phyloP scores from a whole-genome alignment of 768 basidiomycete species.

The Crassisporium funariophilum region DNA sequence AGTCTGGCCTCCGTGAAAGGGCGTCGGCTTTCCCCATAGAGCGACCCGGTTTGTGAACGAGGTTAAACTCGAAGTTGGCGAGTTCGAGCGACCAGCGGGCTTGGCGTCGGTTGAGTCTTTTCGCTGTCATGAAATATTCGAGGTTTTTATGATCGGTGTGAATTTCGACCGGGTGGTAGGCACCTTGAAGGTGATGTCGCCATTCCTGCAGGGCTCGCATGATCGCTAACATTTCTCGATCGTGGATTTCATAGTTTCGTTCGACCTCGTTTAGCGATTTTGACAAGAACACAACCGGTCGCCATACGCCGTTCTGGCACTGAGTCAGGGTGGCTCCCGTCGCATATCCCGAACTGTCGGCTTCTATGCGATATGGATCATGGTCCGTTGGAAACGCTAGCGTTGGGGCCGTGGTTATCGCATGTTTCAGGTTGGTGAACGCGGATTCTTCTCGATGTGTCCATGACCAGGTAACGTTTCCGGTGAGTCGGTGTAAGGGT shows the following conservation, averaged over 20 bases:
- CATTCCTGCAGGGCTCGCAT: conserved; percentile 32
- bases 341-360: conserved; percentile 42
- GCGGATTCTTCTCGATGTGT: conserved; percentile 9
- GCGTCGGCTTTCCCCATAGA: conserved; percentile 25
- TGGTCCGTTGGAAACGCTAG: conserved; percentile 6
- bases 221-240: conserved; percentile 52
- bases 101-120: conserved; percentile 43
- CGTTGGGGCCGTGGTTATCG: conserved; percentile 24
- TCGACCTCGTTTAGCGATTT: conserved; percentile 32
- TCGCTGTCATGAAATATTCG: conserved; percentile 40
- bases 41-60: conserved; percentile 32
- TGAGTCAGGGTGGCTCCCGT: conserved; percentile 40
- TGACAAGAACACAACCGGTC: conserved; percentile 41
- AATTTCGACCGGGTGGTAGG: conserved; percentile 27
- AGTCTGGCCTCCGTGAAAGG: conserved; percentile 27
- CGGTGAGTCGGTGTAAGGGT: conserved; percentile 15
- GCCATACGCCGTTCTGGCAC: conserved; percentile 22
- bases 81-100: conserved; percentile 42
- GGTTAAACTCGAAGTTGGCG: conserved; percentile 33
- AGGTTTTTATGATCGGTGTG: conserved; percentile 43
- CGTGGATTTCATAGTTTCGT: conserved; percentile 44
- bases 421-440: conserved; percentile 25
- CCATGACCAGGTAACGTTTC: conserved; percentile 23
- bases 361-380: not conserved
- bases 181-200: conserved; percentile 24